phyloP scores from a whole-genome alignment of 495 filamentous ascomycete genomes.

The Hypomontagnella submonticulosa region DNA sequence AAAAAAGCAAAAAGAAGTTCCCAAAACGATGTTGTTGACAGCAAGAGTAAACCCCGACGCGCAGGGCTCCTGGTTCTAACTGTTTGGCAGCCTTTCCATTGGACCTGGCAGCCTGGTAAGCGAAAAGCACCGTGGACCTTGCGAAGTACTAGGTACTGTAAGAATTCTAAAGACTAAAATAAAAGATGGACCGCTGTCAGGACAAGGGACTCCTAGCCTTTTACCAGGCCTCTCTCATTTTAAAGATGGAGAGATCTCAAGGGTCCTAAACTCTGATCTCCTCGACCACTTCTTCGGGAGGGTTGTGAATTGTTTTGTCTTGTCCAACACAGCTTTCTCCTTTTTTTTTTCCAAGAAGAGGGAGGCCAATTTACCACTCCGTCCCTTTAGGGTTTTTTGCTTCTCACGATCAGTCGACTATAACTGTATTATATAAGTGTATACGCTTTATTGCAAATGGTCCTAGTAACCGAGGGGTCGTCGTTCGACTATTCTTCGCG shows the following conservation, averaged over 20 bases:
- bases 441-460: slow-evolving; percentile 21
- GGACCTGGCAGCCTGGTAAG: slow-evolving; percentile 36
- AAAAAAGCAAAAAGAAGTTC: no score
- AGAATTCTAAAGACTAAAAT: slow-evolving; percentile 47
- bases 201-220: slow-evolving; percentile 31
- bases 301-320: slow-evolving; percentile 8
- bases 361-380: background rate
- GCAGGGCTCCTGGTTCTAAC: slow-evolving; percentile 28
- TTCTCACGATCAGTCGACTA: no score
- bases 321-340: background rate
- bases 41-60: slow-evolving; percentile 1
- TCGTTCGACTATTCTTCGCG: slow-evolving; percentile 32
- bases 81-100: slow-evolving; percentile 35
- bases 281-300: slow-evolving; percentile 24
- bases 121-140: slow-evolving; percentile 5
- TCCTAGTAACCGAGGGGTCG: slow-evolving; percentile 29
- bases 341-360: background rate
- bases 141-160: slow-evolving; percentile 30
- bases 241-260: slow-evolving; percentile 26
- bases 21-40: background rate
- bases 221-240: slow-evolving; percentile 16
- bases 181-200: slow-evolving; percentile 39
- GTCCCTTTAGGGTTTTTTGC: no score
- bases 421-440: background rate
- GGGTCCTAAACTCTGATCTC: slow-evolving; percentile 30